Evolutionary conservation across 2,329 filamentous ascomycete genomes (phyloP), one percentile per base, ranked within the genome.

Genomic region (Exophiala sideris): DNA sequence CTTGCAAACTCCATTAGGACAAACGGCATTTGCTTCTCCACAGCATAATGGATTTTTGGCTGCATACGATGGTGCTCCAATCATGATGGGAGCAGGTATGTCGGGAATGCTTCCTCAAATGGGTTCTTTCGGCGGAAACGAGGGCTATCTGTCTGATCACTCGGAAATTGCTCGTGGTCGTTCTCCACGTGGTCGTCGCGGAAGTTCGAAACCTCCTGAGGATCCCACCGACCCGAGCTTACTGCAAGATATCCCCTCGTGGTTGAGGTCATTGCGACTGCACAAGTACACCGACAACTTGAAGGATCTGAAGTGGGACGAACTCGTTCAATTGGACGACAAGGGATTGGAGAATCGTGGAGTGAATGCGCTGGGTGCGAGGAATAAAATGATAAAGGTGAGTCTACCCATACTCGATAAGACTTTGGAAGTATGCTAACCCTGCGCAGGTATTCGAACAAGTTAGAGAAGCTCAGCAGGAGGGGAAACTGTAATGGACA

Each of bases 251-350:
- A 96, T 99, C 63, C 92, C 94, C 50, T 88, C 86, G 70, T 99
- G 94, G 94, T 82, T 99, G 66, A 85, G 94, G 69, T 96, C 91
- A 71, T 80, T 97, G 68, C 85, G 94, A 57, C 79, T 99, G 66
- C 94, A 99, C 79, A 99, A 99, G 78, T 99, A 99, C 74, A 99
- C 94, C 8, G 94, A 99, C 64, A 95, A 97, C 65, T 76, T 99
- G 60, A 99, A 97, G 75, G 92, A 97, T 67, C 84, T 97, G 79
- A 91, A 94, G 67, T 99, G 94, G 94, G 88, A 87, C 24, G 94
- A 99, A 50, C 75, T 99, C 64, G 78, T 99, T 56, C 88, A 94
- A 71, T 77, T 99, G 64, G 90, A 96, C 66, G 94, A 99, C 64
- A 91, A 91, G 68, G 91, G 89, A 45, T 78, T 99, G 60, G 92